Base-by-base conservation (phyloP, 2,329 filamentous ascomycete species). In the Talaromyces sp. region DNA sequence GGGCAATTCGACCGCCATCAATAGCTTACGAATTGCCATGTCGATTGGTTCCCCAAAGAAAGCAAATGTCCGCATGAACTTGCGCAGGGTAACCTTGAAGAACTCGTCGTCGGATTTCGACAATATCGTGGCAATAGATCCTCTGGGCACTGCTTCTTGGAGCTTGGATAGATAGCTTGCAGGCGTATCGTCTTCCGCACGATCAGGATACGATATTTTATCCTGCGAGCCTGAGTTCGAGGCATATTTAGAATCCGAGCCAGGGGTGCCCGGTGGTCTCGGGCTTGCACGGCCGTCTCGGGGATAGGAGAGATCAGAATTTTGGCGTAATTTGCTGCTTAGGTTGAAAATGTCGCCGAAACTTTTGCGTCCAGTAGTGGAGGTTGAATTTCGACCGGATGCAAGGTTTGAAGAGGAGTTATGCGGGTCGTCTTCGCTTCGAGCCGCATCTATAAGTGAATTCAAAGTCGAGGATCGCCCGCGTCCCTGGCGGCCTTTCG, bases 41-140 rank as follows among this genome's bases (percentile, higher is more conserved):
- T 99, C 94, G 80, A 99, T 93, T 0, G 94, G 94, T 67, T 97
- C 93, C 29, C 91, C 92, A 69, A 97, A 97, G 77, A 97, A 97
- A 57, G 88, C 87, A 74, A 97, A 97, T 21, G 89, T 89, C 57
- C 93, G 87, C 89, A 97, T 97, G 70, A 96, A 97, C 70, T 93
- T 97, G 62, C 93, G 86, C 59, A 99, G 76, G 3, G 96, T 92
- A 1, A 90, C 86, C 61, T 87, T 85, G 53, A 88, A 90, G 72
- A 97, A 99, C 0, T 87, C 77, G 68, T 99, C 93, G 2, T 85
- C 85, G n/a, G 87, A 90, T 70, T 95, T 96, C 19, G 91, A 93
- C 27, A 99, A 78, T 17, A 91, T 86, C 53, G 89, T 90, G 14
- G 92, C 92, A 66, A 99, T 92, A 57, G 89, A 84, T 64, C 92